Evolutionary conservation across 2,329 filamentous ascomycete genomes (phyloP).

Genomic region (Sporothrix mexicana): DNA sequence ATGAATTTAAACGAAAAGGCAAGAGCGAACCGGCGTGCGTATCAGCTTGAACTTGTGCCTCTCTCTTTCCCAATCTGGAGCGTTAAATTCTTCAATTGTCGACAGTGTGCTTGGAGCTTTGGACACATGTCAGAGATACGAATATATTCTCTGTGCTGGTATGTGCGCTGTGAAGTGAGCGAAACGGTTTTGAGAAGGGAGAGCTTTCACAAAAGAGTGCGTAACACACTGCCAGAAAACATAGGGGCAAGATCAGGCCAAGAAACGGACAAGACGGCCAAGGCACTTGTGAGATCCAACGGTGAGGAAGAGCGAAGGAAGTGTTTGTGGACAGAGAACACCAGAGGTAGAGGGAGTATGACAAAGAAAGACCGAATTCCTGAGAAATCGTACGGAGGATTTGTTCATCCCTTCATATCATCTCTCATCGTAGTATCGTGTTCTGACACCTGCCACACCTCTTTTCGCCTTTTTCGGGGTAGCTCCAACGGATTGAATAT

Average conservation of each 20-base stretch:
- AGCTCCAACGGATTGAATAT: conserved; percentile 3
- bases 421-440: not conserved
- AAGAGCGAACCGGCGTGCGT: not conserved
- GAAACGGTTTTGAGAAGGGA: not conserved
- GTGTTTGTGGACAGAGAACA: not conserved
- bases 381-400: not conserved
- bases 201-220: not conserved
- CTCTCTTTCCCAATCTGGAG: conserved; percentile 14
- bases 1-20: not conserved
- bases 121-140: not conserved
- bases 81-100: not conserved
- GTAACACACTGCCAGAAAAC: not conserved
- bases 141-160: conserved; percentile 3
- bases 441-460: not conserved
- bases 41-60: conserved; percentile 10
- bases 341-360: not conserved
- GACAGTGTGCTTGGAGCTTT: not conserved
- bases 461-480: not conserved
- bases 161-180: not conserved
- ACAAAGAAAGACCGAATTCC: not conserved
- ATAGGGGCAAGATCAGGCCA: conserved; percentile 13
- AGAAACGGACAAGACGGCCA: conserved; percentile 7
- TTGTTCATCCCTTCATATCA: conserved; percentile 8
- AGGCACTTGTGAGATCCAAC: not conserved
- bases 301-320: not conserved